Percentiles rank a stretch among this genome's conserved stretches.
These are phyloP conservation scores for Dunaliella primolecta DNA, from an alignment of 139 green algal genomes.

Conservation along the genomic window DNA sequence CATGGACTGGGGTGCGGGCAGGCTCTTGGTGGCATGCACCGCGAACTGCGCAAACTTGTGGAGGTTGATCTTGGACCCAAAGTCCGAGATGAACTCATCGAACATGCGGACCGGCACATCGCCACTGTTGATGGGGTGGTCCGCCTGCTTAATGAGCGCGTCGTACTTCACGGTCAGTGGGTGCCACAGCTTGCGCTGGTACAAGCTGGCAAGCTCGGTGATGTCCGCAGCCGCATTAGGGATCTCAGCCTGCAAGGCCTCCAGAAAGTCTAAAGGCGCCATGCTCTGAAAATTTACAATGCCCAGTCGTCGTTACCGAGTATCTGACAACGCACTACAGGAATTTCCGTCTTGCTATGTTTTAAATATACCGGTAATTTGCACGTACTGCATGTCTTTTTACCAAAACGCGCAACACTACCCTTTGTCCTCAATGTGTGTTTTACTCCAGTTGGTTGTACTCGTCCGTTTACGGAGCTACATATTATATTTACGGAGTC, in stretches of 20 bases:
- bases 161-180: constrained; percentile 91
- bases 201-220: constrained; percentile 64
- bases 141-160: constrained; percentile 36
- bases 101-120: constrained; percentile 77
- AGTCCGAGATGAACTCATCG: constrained; percentile 86
- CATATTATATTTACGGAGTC: too few relatives aligned
- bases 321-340: too few relatives aligned
- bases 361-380: too few relatives aligned
- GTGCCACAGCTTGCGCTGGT: constrained; percentile 95
- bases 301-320: too few relatives aligned
- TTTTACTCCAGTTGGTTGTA: too few relatives aligned
- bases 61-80: constrained; percentile 89
- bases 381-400: too few relatives aligned
- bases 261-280: constrained; percentile 61
- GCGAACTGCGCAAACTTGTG: constrained; percentile 90
- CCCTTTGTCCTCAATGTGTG: too few relatives aligned
- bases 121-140: constrained; percentile 43
- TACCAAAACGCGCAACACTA: too few relatives aligned
- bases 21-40: constrained; percentile 58
- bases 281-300: too few relatives aligned
- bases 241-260: constrained; percentile 44
- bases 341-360: too few relatives aligned
- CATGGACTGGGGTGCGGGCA: constrained; percentile 27
- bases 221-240: constrained; percentile 56
- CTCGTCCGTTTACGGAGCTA: too few relatives aligned